Evolutionary conservation across 2,329 filamentous ascomycete species (phyloP), one percentile per base, ranked within the genome.

Genomic region (Mycosphaerella arachidis): DNA sequence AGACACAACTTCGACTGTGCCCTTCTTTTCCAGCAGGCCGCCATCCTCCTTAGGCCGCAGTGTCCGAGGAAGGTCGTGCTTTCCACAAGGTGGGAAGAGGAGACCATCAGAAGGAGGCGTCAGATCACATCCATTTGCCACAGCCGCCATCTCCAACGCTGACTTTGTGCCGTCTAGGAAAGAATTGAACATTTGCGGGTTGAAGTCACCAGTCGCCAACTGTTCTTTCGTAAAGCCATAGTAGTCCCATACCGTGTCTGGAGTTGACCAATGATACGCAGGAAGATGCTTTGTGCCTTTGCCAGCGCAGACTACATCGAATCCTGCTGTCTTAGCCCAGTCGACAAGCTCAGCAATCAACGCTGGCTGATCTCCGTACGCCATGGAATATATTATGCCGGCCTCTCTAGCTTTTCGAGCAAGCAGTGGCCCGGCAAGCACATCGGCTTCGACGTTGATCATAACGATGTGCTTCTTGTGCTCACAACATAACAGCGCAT

Each of bases 381-480:
- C 78, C 76, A 79, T 79, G 7, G 73, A 77, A 69, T 79, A 79
- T 48, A 79, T 77, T 46, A 79, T 80, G 51, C 76, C 78, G 2
- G 76, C 76, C 64, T 79, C 77, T 53, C 73, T 70, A 1, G 77
- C 77, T 61, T 75, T 76, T 1, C 75, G 71, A 2, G 73, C 74
- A 2, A 79, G 67, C 1, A 78, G 66, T 7, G 76, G 77, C 2
- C 76, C 76, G 12, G 75, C 76, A 5, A 79, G 70, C 0, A 79
- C 75, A 63, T 80, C 76, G 29, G 76, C 77, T 67, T 79, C 77
- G 30, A 78, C 77, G 57, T 78, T 79, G 66, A 79, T 75, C 77
- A 79, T 78, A 29, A 79, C 77, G 53, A 80, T 78, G 67, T 79
- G 78, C 67, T 79, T 79, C 68, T 78, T 77, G 67, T 79, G 74